Base-by-base conservation (phyloP, 257 asterid species). In the Perilla frutescens region DNA sequence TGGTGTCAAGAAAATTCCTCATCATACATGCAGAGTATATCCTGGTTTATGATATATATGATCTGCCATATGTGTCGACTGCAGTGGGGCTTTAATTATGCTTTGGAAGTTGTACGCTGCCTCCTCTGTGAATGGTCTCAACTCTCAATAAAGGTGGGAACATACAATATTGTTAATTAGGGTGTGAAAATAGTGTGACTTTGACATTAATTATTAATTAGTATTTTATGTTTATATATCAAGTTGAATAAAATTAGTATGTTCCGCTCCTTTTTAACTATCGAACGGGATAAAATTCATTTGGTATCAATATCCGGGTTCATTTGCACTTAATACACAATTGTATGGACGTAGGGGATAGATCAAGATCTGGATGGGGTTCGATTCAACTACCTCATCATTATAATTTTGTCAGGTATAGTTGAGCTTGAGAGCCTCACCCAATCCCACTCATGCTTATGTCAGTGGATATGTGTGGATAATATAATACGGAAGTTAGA, bases 141-240 rank as follows among this genome's bases (percentile, higher is more conserved):
- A 20, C 3, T 68, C 15, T 36, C 9, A 68, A 68, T 68, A 68
- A 68, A n/a, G n/a, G 58, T 66, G 41, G 49, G 2, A 62, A 13
- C 37, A 26, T 55, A 4, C 8, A 32, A 12, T 49, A 20, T 49
- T 34, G 20, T 49, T 49, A 49, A 12, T 49, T 49, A 48, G 3
- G 15, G 15, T 50, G 56, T 6, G 56, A 5, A 4, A 29, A 8
- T 32, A 2, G 4, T 31, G 31, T 65, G 44, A 7, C 44, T 11
- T 29, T 64, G 51, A 62, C 68, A 62, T 40, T n/a, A n/a, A n/a
- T n/a, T 40, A 3, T 9, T 11, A n/a, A 3, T 50, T 50, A 5
- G 8, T 51, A 8, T 5, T 29, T 29, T 34, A 34, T 34, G 37
- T 4, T 34, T 34, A 34, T 34, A 34, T 34, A 34, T 34, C 1